Evolutionary conservation across 2,329 filamentous ascomycete genomes (phyloP), one percentile per base, ranked within the genome.

Genomic region (Chrysoporthe puriensis): DNA sequence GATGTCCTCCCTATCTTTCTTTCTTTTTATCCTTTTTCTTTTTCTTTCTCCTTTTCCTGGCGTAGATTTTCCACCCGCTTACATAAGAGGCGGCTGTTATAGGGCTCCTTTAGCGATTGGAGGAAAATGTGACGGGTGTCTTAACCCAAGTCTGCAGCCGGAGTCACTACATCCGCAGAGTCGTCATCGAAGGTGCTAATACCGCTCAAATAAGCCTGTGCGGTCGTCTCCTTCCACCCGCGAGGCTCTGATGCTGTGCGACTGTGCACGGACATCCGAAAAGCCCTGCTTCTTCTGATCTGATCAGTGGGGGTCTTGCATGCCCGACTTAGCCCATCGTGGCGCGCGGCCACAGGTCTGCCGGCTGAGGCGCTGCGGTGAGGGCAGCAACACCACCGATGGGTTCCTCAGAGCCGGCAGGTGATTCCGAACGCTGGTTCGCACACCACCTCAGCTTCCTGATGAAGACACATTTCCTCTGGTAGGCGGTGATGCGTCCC

Each of bases 131-230:
- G 7, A 32, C 1, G 6, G 18, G 3, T 34, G 16, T 1, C 8
- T 40, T 40, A 57, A 9, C 34, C 54, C 54, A 21, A 57, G 54
- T 14, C 26, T 21, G 21, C 21, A 26, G 42, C 59, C 58, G 59
- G 59, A 61, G 59, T 34, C 59, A 32, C 59, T 61, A 11, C 59
- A 61, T 61, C 59, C 59, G 59, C 59, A 44, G 42, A 40, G 18
- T 54, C 50, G 50, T 54, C 50, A 54, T 21, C 50, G 16, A 34
- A 34, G 50, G 50, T 54, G 2, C 14, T 21, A 26, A 16, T 32
- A 16, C 13, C 14, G 21, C 16, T 54, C 50, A 21, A 54, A 54
- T 54, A 32, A 21, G 50, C 6, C 50, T 34, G 4, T 54, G 2
- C 50, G 50, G 26, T 54, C 50, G 13, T 26, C 11, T 54, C 13